Evolutionary conservation across 2,329 filamentous ascomycete species (phyloP), one percentile per base, ranked within the genome.

Genomic region (Aaosphaeria pasadenensis): DNA sequence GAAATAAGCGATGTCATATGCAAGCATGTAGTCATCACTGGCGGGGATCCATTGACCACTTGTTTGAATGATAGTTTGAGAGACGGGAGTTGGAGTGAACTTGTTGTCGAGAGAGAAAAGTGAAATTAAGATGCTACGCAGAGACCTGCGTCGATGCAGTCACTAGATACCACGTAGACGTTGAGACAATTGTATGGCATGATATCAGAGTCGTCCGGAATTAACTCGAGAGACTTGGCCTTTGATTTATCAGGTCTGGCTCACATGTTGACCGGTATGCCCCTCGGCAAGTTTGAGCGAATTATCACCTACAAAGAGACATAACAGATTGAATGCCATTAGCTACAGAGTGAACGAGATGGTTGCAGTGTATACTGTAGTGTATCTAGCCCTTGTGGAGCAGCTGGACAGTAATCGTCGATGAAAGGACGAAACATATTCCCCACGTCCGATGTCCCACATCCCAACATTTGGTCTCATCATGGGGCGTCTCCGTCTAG

Each of bases 151-250:
- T 62, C 5, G 75, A 73, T 43, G 60, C 68, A 5, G 32, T 30
- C 5, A 51, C 70, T 63, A 11, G 57, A 53, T 13, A 30, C 33
- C 5, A 57, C 51, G 13, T 68, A 39, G 67, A 76, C 48, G 62
- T 60, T 46, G 71, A 71, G 9, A 71, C 73, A 1, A 24, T 59
- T 1, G 47, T 73, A 43, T 71, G 67, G 11, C 59, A 64, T 17
- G 71, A 78, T 49, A 63, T 67, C 35, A 56, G 66, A 24, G 63
- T 71, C 7, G 71, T 75, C 7, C 53, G 54, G 11, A 63, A 69
- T 29, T 79, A 74, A 60, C 76, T 79, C 54, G 57, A 46, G 3
- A 68, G 72, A 40, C 69, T 78, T 47, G 65, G 71, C 38, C 59
- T 78, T 6, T 62, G 66, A 1, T 52, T 74, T 31, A 49, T 45